Conservation (phyloP, 495 filamentous ascomycete species). For the Chaetomidium leptoderma region DNA sequence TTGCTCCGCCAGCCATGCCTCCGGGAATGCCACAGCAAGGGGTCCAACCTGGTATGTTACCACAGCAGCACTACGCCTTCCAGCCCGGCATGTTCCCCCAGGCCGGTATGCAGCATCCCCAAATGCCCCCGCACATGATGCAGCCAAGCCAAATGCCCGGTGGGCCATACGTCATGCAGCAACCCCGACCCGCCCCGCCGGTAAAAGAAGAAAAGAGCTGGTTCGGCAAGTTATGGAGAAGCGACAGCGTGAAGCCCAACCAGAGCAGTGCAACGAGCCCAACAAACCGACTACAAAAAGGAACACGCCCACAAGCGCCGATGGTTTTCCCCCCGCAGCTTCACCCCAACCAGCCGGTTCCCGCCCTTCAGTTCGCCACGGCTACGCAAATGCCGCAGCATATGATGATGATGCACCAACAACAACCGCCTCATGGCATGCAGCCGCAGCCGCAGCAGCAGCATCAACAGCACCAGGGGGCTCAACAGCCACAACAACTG, state of each 20-base stretch:
- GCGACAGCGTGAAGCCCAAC: constrained; percentile 2
- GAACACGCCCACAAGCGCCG: background rate
- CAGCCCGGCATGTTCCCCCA: background rate
- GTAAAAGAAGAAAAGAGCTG: constrained; percentile 16
- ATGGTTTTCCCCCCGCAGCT: background rate
- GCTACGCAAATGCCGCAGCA: background rate
- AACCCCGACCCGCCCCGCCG: constrained; percentile 1
- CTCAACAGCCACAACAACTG: constrained; percentile 1
- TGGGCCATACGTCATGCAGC: constrained; percentile 7
- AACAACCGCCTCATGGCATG: background rate
- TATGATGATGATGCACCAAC: background rate
- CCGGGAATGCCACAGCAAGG: background rate
- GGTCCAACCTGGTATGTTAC: constrained; percentile 1
- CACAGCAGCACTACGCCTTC: constrained; percentile 4
- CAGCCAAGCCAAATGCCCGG: constrained; percentile 4
- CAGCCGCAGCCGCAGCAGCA: constrained; percentile 1
- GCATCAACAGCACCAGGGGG: constrained; percentile 9
- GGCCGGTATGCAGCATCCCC: constrained; percentile 7
- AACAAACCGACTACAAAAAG: constrained; percentile 11
- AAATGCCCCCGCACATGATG: background rate
- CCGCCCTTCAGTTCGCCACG: background rate
- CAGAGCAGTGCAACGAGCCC: background rate
- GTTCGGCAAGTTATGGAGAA: constrained; percentile 17
- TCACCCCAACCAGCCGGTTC: background rate
- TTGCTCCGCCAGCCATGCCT: constrained; percentile 2